phyloP scores from a whole-genome alignment of 805 yeast species.

The Yamadazyma philogaea region DNA sequence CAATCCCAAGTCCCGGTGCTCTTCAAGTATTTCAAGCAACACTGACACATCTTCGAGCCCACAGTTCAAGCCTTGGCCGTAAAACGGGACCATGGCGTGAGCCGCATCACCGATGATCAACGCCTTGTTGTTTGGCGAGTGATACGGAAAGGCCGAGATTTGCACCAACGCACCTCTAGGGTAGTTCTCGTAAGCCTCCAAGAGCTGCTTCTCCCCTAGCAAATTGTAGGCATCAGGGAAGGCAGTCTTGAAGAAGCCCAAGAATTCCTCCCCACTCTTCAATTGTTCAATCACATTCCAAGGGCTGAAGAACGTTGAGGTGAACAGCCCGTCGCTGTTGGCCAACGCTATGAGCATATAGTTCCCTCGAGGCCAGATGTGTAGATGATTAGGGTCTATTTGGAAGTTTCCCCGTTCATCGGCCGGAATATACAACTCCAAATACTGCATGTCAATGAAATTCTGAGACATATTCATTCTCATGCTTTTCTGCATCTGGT shows the following conservation, averaged over 20 bases:
- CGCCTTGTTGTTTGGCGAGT: constrained; percentile 55
- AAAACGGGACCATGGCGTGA: constrained; percentile 96
- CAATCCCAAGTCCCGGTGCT: constrained; percentile 33
- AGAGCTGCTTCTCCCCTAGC: constrained; percentile 58
- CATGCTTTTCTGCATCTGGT: constrained; percentile 60
- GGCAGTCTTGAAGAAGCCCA: constrained; percentile 52
- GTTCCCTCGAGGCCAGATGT: constrained; percentile 87
- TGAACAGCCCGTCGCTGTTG: constrained; percentile 80
- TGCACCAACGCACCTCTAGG: constrained; percentile 82
- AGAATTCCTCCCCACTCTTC: constrained; percentile 41
- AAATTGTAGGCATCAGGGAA: constrained; percentile 74
- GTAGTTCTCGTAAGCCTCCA: constrained; percentile 49
- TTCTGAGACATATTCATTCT: constrained; percentile 73
- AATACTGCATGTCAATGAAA: constrained; percentile 78
- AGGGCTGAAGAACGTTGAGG: constrained; percentile 86
- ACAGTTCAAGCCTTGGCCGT: constrained; percentile 96
- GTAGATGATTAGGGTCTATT: constrained; percentile 73
- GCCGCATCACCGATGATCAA: constrained; percentile 90
- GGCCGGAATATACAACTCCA: constrained; percentile 77
- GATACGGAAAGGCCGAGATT: constrained; percentile 66
- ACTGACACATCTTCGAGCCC: constrained; percentile 88
- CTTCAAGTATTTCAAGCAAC: constrained; percentile 48
- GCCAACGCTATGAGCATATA: constrained; percentile 90
- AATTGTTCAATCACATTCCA: constrained; percentile 61
- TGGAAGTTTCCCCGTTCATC: constrained; percentile 37